Base-by-base conservation (phyloP, 805 yeast species). In the Metschnikowia aberdeeniae region DNA sequence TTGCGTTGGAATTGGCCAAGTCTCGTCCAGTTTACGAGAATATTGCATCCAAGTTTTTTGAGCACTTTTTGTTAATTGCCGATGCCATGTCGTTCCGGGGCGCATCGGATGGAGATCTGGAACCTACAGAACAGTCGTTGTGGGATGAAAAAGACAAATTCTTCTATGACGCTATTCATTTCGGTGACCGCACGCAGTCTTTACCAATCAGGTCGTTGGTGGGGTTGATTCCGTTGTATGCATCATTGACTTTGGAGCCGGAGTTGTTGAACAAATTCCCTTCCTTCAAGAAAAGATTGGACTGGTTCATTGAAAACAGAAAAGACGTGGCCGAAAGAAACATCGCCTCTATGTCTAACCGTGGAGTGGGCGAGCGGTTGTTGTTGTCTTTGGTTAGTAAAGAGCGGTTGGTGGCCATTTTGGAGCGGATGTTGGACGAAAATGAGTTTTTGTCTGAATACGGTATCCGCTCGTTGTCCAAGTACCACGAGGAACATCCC, bases 101-200 rank as follows among this genome's bases (percentile, higher is more conserved):
- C 32, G 75, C 75, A 19, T 62, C 56, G 24, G 59, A 60, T 40
- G 71, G 72, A 9, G 70, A 66, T 29, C 67, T 65, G 19, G 73
- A 67, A 33, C 54, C 62, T 6, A 71, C 79, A 12, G 78, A 75
- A 34, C 80, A 77, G 53, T 83, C 90, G 1, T 72, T 89, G 52
- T 89, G 97, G 97, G 89, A 88, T 63, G 96, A 89, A 44, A 78
- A 79, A 19, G 96, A 89, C 61, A 78, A 87, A 57, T 89, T 89
- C 61, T 89, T 86, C 66, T 89, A 89, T 60, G 97, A 89, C 64
- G 89, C 95, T 24, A 90, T 89, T 51, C 87, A 89, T 82, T 95
- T 89, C 46, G 84, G 82, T 30, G 66, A 74, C 57, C 59, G 74
- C 46, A 75, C 81, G 49, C 81, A 83, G 59, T 80, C 84, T 45